Evolutionary conservation across 2,329 filamentous ascomycete species (phyloP).

Genomic region (Berkeleyomyces rouxiae): DNA sequence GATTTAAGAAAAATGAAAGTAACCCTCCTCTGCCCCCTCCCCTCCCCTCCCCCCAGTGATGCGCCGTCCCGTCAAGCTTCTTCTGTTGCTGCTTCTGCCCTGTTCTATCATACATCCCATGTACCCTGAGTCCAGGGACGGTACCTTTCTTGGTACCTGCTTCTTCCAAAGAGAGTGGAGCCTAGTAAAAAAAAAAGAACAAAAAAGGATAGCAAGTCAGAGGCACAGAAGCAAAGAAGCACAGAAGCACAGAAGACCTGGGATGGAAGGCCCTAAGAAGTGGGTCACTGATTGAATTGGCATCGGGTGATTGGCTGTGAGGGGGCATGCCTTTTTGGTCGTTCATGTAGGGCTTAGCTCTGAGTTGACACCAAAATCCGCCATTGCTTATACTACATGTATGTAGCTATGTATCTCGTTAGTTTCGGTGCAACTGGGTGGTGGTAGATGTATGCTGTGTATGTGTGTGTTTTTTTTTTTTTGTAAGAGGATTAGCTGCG

Average conservation of each 20-base stretch:
- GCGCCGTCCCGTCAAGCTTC: too few species aligned
- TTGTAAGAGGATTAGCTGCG: too few species aligned
- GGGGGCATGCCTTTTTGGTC: neutral
- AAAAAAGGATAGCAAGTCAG: neutral
- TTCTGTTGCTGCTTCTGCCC: neutral
- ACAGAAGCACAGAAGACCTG: neutral
- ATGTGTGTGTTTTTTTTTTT: neutral
- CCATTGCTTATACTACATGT: too few species aligned
- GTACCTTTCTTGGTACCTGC: conserved; percentile 8
- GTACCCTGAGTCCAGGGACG: neutral
- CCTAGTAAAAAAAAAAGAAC: neutral
- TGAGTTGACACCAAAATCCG: neutral
- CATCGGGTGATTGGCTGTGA: neutral
- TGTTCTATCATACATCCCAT: neutral
- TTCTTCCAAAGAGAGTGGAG: conserved; percentile 1
- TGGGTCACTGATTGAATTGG: neutral
- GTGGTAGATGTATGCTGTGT: neutral
- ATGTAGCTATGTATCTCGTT: too few species aligned
- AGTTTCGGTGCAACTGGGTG: too few species aligned
- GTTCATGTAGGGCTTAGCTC: neutral
- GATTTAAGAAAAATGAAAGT: too few species aligned
- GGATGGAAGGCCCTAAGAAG: neutral
- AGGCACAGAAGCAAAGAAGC: neutral
- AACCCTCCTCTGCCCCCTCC: too few species aligned
- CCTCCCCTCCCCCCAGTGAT: too few species aligned